Conservation (phyloP, 2,329 filamentous ascomycete genomes). For the Apiospora saccharicola region DNA sequence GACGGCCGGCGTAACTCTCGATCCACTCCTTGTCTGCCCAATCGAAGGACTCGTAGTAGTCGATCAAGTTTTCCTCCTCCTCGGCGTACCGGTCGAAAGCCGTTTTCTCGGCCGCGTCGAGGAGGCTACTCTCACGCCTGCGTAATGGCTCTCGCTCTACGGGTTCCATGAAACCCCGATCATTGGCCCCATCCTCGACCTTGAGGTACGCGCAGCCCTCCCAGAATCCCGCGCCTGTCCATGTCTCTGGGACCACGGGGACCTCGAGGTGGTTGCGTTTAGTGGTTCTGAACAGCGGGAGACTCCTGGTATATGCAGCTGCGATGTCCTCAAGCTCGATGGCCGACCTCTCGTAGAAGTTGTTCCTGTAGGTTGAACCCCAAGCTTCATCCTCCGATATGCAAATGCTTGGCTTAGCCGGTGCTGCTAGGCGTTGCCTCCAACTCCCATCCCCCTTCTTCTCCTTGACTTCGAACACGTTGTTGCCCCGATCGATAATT, state of each 20-base stretch:
- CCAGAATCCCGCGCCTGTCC: not conserved
- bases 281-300: not conserved
- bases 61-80: not conserved
- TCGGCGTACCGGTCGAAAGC: not conserved
- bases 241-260: not conserved
- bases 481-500: not conserved
- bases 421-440: not conserved
- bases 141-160: not conserved
- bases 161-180: slow-evolving; percentile 7
- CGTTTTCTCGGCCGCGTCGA: not conserved
- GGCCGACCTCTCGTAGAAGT: not conserved
- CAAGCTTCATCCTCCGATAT: not conserved
- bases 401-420: not conserved
- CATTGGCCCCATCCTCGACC: slow-evolving; percentile 5
- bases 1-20: not conserved
- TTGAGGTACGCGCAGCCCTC: not conserved
- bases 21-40: slow-evolving; percentile 6
- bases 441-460: not conserved
- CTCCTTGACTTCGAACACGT: not conserved
- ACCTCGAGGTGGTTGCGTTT: not conserved
- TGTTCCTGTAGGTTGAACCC: not conserved
- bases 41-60: not conserved
- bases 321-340: not conserved
- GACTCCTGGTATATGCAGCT: not conserved
- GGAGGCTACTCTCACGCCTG: not conserved